These are phyloP conservation scores for Hypoxylon rubiginosum DNA, from an alignment of 2,329 filamentous ascomycete genomes.

Conservation along the genomic window DNA sequence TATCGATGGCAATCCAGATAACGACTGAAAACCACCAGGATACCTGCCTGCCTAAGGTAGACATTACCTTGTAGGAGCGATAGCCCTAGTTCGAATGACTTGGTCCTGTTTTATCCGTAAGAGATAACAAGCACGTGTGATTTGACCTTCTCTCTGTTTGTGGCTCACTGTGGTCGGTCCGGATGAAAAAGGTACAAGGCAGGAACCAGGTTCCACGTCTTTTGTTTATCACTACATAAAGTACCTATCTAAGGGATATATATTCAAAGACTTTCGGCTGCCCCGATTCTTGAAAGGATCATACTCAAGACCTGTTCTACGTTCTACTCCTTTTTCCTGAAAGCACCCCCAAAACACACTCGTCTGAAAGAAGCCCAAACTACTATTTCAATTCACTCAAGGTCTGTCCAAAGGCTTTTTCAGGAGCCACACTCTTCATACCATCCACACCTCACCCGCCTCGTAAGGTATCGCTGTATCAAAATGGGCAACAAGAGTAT, in stretches of 20 bases:
- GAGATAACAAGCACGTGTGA: neutral
- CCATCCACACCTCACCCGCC: neutral
- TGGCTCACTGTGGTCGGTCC: neutral
- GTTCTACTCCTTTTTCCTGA: neutral
- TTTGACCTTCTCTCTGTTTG: slow-evolving; percentile 7
- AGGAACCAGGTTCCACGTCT: neutral
- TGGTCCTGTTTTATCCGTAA: too few relatives aligned
- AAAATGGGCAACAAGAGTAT: slow-evolving; percentile 33
- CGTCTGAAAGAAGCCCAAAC: neutral
- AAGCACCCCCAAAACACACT: neutral
- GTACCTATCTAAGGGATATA: neutral
- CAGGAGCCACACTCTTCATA: neutral
- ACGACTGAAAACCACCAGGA: too few relatives aligned
- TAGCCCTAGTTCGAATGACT: too few relatives aligned
- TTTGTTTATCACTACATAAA: slow-evolving; percentile 11
- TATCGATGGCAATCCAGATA: too few relatives aligned
- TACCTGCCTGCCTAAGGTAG: too few relatives aligned
- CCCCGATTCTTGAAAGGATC: slow-evolving; percentile 1
- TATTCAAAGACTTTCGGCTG: neutral
- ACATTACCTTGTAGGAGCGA: too few relatives aligned
- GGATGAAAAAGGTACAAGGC: neutral
- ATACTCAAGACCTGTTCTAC: neutral
- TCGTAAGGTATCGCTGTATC: neutral
- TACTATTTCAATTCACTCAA: neutral
- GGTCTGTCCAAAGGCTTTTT: neutral